Conservation (phyloP, 2,329 filamentous ascomycete genomes). For the Talaromyces sp. region DNA sequence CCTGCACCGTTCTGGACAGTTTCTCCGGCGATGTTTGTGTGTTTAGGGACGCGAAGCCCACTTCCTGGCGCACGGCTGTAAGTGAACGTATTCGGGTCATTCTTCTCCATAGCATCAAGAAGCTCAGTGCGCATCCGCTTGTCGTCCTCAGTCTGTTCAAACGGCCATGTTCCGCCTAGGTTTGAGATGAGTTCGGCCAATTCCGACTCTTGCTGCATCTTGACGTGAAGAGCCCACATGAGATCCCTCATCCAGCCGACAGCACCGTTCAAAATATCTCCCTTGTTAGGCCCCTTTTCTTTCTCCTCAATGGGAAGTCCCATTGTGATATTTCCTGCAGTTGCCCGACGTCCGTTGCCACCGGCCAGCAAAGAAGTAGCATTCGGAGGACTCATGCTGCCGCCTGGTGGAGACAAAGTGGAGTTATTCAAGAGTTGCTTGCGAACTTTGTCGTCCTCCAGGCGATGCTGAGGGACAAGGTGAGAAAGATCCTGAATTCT, state of each 20-base stretch:
- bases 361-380: constrained; percentile 80
- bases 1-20: constrained; percentile 52
- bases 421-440: constrained; percentile 93
- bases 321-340: constrained; percentile 82
- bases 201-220: constrained; percentile 84
- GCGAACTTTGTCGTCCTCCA: constrained; percentile 95
- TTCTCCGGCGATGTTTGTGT: constrained; percentile 88
- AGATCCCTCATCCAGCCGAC: constrained; percentile 96
- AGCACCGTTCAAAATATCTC: constrained; percentile 93
- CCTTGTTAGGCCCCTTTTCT: constrained; percentile 98
- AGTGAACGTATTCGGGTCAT: constrained; percentile 68
- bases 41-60: constrained; percentile 84
- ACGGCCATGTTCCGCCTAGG: constrained; percentile 72
- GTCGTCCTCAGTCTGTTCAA: constrained; percentile 85
- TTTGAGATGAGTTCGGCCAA: constrained; percentile 71
- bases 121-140: constrained; percentile 93
- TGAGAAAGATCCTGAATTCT: constrained; percentile 94
- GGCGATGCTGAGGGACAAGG: constrained; percentile 82
- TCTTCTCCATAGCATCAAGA: constrained; percentile 79
- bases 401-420: constrained; percentile 75
- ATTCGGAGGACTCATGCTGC: constrained; percentile 57
- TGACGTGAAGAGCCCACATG: constrained; percentile 93
- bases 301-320: constrained; percentile 93
- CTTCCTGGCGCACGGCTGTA: constrained; percentile 82
- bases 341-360: constrained; percentile 74